A percentile compares a stretch with the other conserved stretches of the same genome.
phyloP scores from a whole-genome alignment of 257 asterid species.

The Lycium ferocissimum region DNA sequence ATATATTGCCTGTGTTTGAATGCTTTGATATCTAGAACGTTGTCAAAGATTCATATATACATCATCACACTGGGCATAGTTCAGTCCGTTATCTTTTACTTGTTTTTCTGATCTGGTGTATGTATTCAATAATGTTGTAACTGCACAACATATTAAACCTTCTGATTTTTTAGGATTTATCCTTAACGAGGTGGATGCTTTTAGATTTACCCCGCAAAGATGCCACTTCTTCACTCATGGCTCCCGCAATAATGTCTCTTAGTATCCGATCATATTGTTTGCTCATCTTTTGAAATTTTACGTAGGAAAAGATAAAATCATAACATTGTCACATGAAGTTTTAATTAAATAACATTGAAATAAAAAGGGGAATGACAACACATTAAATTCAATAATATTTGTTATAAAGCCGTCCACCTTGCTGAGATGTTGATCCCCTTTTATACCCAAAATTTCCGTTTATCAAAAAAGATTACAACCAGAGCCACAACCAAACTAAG shows the following conservation, averaged over 20 bases:
- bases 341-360: background rate
- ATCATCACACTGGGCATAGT: background rate
- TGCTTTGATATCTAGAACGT: background rate
- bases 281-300: background rate
- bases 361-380: background rate
- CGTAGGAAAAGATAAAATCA: background rate
- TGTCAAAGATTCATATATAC: constrained; percentile 7
- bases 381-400: background rate
- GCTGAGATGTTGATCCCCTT: background rate
- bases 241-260: background rate
- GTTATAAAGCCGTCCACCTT: background rate
- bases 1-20: constrained; percentile 14
- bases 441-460: constrained; percentile 79
- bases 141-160: background rate
- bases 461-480: constrained; percentile 67
- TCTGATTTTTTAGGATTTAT: background rate
- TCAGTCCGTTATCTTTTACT: background rate
- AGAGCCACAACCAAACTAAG: constrained; percentile 65
- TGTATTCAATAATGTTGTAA: constrained; percentile 10
- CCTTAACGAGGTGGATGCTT: background rate
- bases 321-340: background rate
- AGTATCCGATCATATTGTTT: background rate
- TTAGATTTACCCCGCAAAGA: background rate
- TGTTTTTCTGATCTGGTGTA: background rate
- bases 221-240: background rate